Evolutionary conservation across 1,284 basidiomycete genomes (phyloP).

Genomic region (Heterobasidion occidentale): DNA sequence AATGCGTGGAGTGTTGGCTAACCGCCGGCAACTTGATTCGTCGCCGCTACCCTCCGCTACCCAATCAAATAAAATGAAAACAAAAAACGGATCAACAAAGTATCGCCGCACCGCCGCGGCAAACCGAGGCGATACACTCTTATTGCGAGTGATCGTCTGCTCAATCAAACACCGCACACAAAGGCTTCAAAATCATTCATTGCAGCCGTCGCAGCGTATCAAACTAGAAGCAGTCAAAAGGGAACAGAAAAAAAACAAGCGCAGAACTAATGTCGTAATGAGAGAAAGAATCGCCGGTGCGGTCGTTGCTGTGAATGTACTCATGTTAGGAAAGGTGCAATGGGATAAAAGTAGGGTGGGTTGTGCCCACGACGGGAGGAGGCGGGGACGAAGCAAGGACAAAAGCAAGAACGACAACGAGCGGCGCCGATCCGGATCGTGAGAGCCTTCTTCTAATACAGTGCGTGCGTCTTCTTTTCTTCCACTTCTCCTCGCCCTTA

Average conservation of each 20-base stretch:
- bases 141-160: too few species aligned
- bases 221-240: not conserved
- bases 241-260: not conserved
- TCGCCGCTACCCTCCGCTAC: too few species aligned
- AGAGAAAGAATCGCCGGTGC: not conserved
- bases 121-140: too few species aligned
- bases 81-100: too few species aligned
- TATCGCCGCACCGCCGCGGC: too few species aligned
- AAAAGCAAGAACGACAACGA: not conserved
- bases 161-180: too few species aligned
- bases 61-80: too few species aligned
- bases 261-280: not conserved
- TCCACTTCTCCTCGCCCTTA: not conserved
- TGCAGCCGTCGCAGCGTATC: not conserved
- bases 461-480: not conserved
- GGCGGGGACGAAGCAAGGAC: not conserved
- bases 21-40: too few species aligned
- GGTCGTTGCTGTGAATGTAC: not conserved
- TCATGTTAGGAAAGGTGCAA: not conserved
- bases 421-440: not conserved
- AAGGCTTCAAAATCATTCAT: not conserved
- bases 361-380: not conserved
- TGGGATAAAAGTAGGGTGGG: not conserved
- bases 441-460: not conserved
- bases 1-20: too few species aligned